Evolutionary conservation across 306 rosid genomes (phyloP).

Genomic region (Fragaria vesca): DNA sequence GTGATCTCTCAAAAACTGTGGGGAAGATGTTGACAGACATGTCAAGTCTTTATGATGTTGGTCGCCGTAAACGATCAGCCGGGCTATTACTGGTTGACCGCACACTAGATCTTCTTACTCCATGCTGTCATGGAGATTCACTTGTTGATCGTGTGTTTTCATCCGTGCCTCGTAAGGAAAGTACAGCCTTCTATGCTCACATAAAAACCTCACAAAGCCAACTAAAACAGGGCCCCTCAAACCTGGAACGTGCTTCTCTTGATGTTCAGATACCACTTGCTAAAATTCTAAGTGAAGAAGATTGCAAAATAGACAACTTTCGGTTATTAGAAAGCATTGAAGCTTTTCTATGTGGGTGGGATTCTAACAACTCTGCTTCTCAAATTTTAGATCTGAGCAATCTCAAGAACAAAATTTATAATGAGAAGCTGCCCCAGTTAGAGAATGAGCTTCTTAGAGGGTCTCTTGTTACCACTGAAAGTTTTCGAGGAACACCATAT

Average conservation of each 20-base stretch:
- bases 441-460: conserved; percentile 56
- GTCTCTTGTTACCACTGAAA: conserved; percentile 69
- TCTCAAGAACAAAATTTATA: conserved; percentile 48
- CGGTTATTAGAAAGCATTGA: conserved; percentile 61
- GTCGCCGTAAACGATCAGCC: conserved; percentile 80
- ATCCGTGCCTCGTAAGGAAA: conserved; percentile 64
- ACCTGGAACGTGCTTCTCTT: conserved; percentile 64
- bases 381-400: conserved; percentile 51
- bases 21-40: conserved; percentile 85
- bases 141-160: conserved; percentile 80
- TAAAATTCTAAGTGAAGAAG: conserved; percentile 57
- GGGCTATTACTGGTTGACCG: conserved; percentile 86
- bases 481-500: conserved; percentile 70
- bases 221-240: conserved; percentile 46
- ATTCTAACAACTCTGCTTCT: conserved; percentile 53
- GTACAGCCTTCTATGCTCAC: conserved; percentile 43
- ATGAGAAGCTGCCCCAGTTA: conserved; percentile 33
- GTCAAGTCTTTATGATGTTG: conserved; percentile 96
- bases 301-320: conserved; percentile 41
- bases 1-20: conserved; percentile 79
- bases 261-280: conserved; percentile 82
- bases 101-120: conserved; percentile 93
- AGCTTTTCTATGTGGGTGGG: conserved; percentile 80
- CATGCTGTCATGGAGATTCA: conserved; percentile 92
- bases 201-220: conserved; percentile 52